A percentile compares a stretch with the other conserved stretches of the same genome.
Evolutionary conservation across 169 alveolate species (phyloP).

Genomic region (Babesia ovata): DNA sequence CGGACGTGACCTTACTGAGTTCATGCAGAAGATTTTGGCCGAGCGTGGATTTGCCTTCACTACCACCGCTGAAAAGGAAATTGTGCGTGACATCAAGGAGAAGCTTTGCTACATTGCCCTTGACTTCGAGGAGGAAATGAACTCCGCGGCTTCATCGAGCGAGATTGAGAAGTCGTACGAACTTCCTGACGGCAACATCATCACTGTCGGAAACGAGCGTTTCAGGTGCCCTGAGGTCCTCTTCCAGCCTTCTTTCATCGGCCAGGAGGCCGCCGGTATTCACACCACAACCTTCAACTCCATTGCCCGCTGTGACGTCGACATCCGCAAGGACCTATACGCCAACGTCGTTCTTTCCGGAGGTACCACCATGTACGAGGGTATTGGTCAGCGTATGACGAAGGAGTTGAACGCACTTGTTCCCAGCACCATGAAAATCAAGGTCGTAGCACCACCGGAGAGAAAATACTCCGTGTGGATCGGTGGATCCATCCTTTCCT

Average conservation of each 20-base stretch:
- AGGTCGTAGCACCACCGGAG: conserved; percentile 99
- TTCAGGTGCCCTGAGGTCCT: conserved; percentile 98
- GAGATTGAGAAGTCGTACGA: conserved; percentile 94
- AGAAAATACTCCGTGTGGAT: conserved; percentile 98
- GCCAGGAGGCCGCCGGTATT: conserved; percentile 94
- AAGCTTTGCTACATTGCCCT: conserved; percentile 94
- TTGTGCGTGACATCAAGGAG: conserved; percentile 98
- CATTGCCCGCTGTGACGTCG: conserved; percentile 95
- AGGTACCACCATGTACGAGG: conserved; percentile 96
- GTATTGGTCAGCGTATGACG: conserved; percentile 96
- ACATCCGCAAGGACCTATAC: conserved; percentile 94
- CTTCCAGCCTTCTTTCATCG: conserved; percentile 93
- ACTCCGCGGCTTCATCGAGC: conserved; percentile 87
- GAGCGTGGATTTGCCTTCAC: conserved; percentile 96
- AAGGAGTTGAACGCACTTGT: conserved; percentile 95
- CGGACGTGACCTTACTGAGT: conserved; percentile 96
- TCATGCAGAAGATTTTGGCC: conserved; percentile 91
- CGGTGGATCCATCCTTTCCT: conserved; percentile 97
- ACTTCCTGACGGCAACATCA: conserved; percentile 97
- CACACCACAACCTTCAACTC: conserved; percentile 94
- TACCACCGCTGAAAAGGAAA: conserved; percentile 96
- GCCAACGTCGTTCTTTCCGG: conserved; percentile 96
- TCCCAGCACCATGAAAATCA: conserved; percentile 95
- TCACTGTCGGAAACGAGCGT: conserved; percentile 94
- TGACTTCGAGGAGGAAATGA: conserved; percentile 94